Evolutionary conservation across 352 stramenopile genomes (phyloP), one percentile per base, ranked within the genome.

Genomic region (Globisporangium uncinulatum): DNA sequence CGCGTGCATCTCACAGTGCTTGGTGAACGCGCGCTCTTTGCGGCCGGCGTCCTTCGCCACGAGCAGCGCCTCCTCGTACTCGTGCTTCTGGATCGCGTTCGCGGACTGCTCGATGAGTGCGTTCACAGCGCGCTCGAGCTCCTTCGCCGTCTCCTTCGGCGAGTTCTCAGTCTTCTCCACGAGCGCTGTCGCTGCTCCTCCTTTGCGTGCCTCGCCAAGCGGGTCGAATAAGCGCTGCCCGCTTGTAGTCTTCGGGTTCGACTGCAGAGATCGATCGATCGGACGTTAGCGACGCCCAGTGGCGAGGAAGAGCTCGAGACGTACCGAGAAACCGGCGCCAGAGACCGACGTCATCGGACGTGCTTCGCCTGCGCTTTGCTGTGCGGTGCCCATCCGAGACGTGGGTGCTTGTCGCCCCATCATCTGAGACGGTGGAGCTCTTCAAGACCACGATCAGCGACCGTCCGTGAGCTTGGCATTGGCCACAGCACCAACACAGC

Each of bases 311-410:
- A 29, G 24, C 24, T 29, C 24, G 24, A 29, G 24, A 29, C 76
- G 57, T 57, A 93, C 83, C 67, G 82, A 92, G 57, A 94, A 98
- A 2, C 91, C 89, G n/a, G 92, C 91, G 15, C 91, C 92, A 7
- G 90, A 87, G 6, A 97, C 89, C 2, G 87, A 97, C 11, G 92
- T 98, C 91, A 98, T 97, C 14, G 92, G 92, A 32, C 92, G 70
- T 5, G 90, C 88, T 50, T 96, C 89, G 13, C 73, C 66, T 0
- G 59, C 62, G 37, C 63, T 67, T 56, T 76, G 77, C 11, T 70
- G 58, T 2, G 75, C 71, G 5, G 82, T 94, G 34, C 82, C 80
- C 61, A 92, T 74, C 10, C 84, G 61, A 3, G 75, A 88, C 17
- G 74, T 76, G 3, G 73, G 81, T 17, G 67, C 66, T 49, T 82